These are phyloP conservation scores for Sphenostylis stenocarpa DNA, from an alignment of 306 rosid genomes.

Conservation along the genomic window DNA sequence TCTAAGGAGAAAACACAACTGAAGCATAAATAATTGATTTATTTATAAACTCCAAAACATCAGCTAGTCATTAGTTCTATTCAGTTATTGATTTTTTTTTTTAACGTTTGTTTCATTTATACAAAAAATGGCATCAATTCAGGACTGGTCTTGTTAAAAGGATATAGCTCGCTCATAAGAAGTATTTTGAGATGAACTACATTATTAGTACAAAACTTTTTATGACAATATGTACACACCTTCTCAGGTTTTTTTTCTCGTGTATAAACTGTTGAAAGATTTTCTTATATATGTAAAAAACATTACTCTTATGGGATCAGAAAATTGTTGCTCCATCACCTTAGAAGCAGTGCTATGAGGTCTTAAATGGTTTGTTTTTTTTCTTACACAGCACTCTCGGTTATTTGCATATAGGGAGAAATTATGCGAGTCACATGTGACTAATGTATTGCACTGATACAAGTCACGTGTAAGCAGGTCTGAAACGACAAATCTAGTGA, in stretches of 20 bases:
- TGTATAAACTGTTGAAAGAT: not conserved
- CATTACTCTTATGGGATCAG: not conserved
- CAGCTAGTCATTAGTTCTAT: not conserved
- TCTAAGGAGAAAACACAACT: no score
- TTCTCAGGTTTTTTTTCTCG: no score
- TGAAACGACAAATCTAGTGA: slow-evolving; percentile 7
- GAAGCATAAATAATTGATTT: not conserved
- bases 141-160: not conserved
- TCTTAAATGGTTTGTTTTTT: not conserved
- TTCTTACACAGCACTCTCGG: not conserved
- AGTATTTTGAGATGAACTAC: not conserved
- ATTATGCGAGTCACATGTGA: slow-evolving; percentile 29
- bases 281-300: not conserved
- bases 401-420: slow-evolving; percentile 9
- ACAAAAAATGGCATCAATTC: not conserved
- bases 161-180: not conserved
- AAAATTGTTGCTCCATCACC: not conserved
- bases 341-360: not conserved
- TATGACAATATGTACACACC: not conserved
- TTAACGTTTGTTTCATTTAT: not conserved
- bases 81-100: not conserved
- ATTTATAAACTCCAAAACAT: not conserved
- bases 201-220: not conserved
- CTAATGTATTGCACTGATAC: slow-evolving; percentile 14
- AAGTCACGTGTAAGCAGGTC: slow-evolving; percentile 12